These are phyloP conservation scores for Solanum bukasovii DNA, from an alignment of 257 asterid genomes.

Conservation along the genomic window DNA sequence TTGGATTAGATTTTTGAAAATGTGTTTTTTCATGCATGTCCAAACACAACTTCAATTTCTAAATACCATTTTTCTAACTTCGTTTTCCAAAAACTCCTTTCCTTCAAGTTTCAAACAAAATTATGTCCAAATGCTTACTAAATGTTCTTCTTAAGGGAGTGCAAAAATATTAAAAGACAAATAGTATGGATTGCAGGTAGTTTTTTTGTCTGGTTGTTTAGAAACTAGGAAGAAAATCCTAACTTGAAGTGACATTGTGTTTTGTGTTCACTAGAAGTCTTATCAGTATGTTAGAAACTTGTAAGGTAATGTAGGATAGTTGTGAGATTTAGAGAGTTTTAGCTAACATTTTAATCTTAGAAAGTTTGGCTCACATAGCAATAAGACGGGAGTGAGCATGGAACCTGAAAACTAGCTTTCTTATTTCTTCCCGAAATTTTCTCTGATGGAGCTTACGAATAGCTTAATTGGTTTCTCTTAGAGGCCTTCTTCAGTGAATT, in stretches of 20 bases:
- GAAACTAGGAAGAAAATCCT: background rate
- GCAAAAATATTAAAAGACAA: background rate
- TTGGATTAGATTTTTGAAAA: background rate
- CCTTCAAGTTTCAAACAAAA: background rate
- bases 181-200: background rate
- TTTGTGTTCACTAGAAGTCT: background rate
- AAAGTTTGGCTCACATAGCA: background rate
- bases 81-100: background rate
- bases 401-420: background rate
- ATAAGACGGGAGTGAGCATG: background rate
- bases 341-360: background rate
- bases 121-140: background rate
- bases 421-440: background rate
- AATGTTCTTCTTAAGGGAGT: background rate
- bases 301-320: background rate
- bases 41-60: background rate
- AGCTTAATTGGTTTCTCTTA: background rate
- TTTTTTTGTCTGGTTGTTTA: background rate
- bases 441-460: background rate
- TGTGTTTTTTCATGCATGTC: background rate
- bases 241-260: background rate
- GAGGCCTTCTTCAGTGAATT: background rate
- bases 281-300: background rate
- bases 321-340: background rate
- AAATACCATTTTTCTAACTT: background rate